These are phyloP conservation scores for Austroboletus niveus DNA, from an alignment of 1,284 basidiomycete genomes.

Conservation along the genomic window DNA sequence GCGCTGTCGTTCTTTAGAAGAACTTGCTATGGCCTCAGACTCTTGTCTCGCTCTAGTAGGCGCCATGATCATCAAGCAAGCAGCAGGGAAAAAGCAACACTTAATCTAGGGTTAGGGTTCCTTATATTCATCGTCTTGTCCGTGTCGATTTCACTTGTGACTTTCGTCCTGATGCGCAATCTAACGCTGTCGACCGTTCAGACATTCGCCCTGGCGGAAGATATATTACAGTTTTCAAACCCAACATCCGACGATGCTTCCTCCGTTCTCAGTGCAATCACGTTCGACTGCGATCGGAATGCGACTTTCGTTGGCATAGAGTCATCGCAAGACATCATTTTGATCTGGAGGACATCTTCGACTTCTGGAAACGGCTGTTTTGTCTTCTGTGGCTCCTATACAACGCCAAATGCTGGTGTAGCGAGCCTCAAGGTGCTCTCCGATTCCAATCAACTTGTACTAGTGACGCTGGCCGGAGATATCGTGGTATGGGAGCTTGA, in stretches of 20 bases:
- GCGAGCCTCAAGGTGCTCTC: slow-evolving; percentile 63
- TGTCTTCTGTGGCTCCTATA: slow-evolving; percentile 31
- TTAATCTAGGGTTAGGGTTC: slow-evolving; percentile 29
- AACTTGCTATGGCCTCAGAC: slow-evolving; percentile 1
- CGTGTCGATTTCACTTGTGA: background rate
- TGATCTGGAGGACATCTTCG: slow-evolving; percentile 52
- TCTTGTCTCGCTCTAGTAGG: slow-evolving; percentile 13
- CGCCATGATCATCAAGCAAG: slow-evolving; percentile 7
- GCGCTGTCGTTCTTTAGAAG: slow-evolving; percentile 14
- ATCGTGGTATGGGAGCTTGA: slow-evolving; percentile 67
- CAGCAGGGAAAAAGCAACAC: background rate
- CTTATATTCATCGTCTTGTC: no score
- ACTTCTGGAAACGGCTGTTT: slow-evolving; percentile 16
- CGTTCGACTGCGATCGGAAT: slow-evolving; percentile 69
- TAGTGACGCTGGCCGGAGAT: slow-evolving; percentile 75
- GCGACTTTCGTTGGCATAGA: slow-evolving; percentile 62
- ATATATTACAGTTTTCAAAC: slow-evolving; percentile 45
- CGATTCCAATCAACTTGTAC: slow-evolving; percentile 61
- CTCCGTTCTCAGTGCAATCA: slow-evolving; percentile 43
- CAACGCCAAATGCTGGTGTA: slow-evolving; percentile 40
- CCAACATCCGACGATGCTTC: slow-evolving; percentile 28
- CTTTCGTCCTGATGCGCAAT: slow-evolving; percentile 27
- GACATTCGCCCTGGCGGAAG: slow-evolving; percentile 17
- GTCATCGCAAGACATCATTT: slow-evolving; percentile 56
- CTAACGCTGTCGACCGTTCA: slow-evolving; percentile 25